Conservation (phyloP, 805 yeast species). For the Wickerhamiella kurtzmanii region DNA sequence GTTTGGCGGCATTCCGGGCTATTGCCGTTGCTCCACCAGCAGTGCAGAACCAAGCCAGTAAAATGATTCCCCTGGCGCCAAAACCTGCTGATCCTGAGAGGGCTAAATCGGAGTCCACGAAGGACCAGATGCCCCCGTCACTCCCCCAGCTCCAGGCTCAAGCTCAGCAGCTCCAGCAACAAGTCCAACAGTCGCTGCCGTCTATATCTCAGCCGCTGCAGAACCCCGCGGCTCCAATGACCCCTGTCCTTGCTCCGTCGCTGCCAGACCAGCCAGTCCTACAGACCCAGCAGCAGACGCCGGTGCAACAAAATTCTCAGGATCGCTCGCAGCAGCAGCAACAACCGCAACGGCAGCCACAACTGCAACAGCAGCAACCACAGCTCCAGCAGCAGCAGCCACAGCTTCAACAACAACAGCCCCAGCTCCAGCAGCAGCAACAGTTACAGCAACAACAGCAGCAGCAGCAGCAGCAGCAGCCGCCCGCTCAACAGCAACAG, state of each 20-base stretch:
- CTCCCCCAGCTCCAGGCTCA: not conserved
- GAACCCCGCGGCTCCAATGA: too few relatives aligned
- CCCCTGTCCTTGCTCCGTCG: too few relatives aligned
- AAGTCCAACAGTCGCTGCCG: too few relatives aligned
- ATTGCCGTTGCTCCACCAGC: not conserved
- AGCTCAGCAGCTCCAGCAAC: not conserved
- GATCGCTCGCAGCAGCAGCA: not conserved
- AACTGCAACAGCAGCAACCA: not conserved
- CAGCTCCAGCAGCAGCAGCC: slow-evolving; percentile 3
- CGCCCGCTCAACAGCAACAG: not conserved
- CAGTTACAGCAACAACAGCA: not conserved
- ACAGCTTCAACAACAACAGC: slow-evolving; percentile 1
- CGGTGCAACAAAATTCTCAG: too few relatives aligned
- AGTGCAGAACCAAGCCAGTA: not conserved
- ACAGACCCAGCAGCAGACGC: not conserved
- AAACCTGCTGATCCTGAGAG: not conserved
- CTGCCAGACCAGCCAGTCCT: not conserved
- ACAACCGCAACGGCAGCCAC: not conserved
- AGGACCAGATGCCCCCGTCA: not conserved
- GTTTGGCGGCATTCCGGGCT: not conserved
- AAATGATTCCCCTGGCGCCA: not conserved
- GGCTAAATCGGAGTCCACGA: too few relatives aligned
- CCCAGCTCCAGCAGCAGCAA: not conserved
- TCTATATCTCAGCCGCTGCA: too few relatives aligned
- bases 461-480: not conserved